Evolutionary conservation across 2,329 filamentous ascomycete species (phyloP), one percentile per base, ranked within the genome.

Genomic region (Phaeomoniella chlamydospora): DNA sequence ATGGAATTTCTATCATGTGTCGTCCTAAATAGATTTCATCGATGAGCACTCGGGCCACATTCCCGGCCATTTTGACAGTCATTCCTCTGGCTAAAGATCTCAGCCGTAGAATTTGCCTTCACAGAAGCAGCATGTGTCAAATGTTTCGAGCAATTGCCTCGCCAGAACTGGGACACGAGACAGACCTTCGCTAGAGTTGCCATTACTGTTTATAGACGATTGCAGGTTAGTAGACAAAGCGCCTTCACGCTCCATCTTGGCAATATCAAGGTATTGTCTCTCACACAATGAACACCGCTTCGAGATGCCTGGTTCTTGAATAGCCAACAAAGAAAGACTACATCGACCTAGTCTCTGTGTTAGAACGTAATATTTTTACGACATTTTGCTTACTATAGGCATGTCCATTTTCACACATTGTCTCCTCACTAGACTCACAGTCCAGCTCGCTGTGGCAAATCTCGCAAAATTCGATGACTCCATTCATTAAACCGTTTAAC

Each of bases 301-400:
- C n/a, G 41, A 48, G 18, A 49, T 42, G 16, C 45, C 45, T 16
- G 47, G 47, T 33, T 48, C 45, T 40, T 49, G 47, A 30, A 49
- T 46, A 32, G 43, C 39, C 9, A 49, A 17, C 18, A 48, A 45
- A 14, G 47, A 46, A 15, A 49, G 33, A 37, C 38, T 42, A 38
- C 47, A 49, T n/a, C 47, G 39, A 31, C 35, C 34, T 36, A 30
- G 13, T 4, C 4, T 31, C n/a, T n/a, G n/a, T n/a, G n/a, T n/a
- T n/a, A n/a, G n/a, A n/a, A n/a, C n/a, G n/a, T n/a, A n/a, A n/a
- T n/a, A n/a, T n/a, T n/a, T n/a, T n/a, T n/a, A n/a, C n/a, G n/a
- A n/a, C n/a, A n/a, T n/a, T n/a, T n/a, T 29, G n/a, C 34, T 29
- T 29, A 36, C 34, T 42, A 38, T 46, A 49, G 18, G 36, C 29